phyloP scores from a whole-genome alignment of 1,284 basidiomycete species.

The Pyrrhoderma lamaoense region DNA sequence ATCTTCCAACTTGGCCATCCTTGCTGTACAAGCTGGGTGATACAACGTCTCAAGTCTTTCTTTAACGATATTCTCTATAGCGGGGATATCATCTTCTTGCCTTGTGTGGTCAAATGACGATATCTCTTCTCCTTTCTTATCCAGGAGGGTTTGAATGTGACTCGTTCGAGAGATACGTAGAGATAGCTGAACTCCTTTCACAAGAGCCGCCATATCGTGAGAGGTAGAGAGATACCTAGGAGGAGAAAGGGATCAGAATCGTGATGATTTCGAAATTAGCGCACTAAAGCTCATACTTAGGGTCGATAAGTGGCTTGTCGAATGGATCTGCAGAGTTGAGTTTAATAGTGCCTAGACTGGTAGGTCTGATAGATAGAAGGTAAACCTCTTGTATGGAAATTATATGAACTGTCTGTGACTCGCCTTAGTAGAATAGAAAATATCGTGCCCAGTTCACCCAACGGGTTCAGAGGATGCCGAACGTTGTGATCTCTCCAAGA shows the following conservation, averaged over 20 bases:
- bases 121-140: background rate
- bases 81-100: background rate
- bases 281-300: conserved; percentile 24
- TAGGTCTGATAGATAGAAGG: conserved; percentile 9
- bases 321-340: conserved; percentile 24
- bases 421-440: conserved; percentile 19
- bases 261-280: background rate
- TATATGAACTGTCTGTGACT: background rate
- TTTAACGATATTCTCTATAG: conserved; percentile 8
- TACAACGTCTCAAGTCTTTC: conserved; percentile 33
- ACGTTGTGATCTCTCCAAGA: conserved; percentile 6
- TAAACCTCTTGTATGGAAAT: background rate
- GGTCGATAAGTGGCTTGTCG: conserved; percentile 23
- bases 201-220: conserved; percentile 18
- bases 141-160: conserved; percentile 1
- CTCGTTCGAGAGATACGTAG: conserved; percentile 11
- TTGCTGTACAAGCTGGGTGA: conserved; percentile 40
- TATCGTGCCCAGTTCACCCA: conserved; percentile 19
- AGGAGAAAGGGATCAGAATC: background rate
- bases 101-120: conserved; percentile 8
- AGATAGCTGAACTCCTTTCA: conserved; percentile 7
- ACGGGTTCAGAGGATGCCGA: conserved; percentile 7
- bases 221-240: conserved; percentile 14
- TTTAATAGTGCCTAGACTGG: conserved; percentile 19
- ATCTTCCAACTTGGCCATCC: conserved; percentile 35